Evolutionary conservation across 1,284 basidiomycete genomes (phyloP).

Genomic region (Bjerkandera adusta): DNA sequence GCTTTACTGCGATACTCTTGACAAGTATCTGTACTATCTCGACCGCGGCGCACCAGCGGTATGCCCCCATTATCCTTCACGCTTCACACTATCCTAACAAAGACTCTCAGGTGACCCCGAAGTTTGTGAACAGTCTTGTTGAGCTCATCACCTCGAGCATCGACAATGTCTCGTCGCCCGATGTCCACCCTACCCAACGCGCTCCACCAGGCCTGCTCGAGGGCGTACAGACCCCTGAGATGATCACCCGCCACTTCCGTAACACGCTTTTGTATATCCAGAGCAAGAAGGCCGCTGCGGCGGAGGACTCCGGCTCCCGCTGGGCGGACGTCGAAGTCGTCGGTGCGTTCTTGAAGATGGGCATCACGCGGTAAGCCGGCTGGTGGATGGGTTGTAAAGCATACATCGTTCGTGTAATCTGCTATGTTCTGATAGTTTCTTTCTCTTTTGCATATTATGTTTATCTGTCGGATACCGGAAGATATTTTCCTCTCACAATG

Average conservation of each 20-base stretch:
- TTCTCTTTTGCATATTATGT: no score
- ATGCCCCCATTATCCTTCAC: constrained; percentile 27
- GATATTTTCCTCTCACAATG: no score
- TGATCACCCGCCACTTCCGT: constrained; percentile 89
- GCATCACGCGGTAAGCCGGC: constrained; percentile 36
- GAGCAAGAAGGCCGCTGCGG: constrained; percentile 57
- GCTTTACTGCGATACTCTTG: constrained; percentile 90
- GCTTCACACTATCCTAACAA: constrained; percentile 10
- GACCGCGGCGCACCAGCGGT: constrained; percentile 90
- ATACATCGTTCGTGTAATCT: no score
- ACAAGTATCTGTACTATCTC: constrained; percentile 92
- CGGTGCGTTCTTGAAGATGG: constrained; percentile 86
- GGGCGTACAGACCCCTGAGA: constrained; percentile 87
- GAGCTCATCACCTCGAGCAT: constrained; percentile 91
- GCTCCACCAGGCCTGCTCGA: constrained; percentile 84
- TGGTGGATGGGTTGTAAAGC: no score
- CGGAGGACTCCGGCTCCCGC: constrained; percentile 47
- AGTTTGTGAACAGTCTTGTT: constrained; percentile 92
- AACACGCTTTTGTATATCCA: constrained; percentile 88
- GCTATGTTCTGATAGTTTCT: no score
- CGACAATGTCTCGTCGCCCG: constrained; percentile 80
- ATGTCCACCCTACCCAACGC: constrained; percentile 82
- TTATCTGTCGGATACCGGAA: no score
- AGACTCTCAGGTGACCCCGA: constrained; percentile 71
- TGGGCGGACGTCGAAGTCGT: constrained; percentile 88